Evolutionary conservation across 257 asterid species (phyloP), one percentile per base, ranked within the genome.

Genomic region (Capsicum rhomboideum): DNA sequence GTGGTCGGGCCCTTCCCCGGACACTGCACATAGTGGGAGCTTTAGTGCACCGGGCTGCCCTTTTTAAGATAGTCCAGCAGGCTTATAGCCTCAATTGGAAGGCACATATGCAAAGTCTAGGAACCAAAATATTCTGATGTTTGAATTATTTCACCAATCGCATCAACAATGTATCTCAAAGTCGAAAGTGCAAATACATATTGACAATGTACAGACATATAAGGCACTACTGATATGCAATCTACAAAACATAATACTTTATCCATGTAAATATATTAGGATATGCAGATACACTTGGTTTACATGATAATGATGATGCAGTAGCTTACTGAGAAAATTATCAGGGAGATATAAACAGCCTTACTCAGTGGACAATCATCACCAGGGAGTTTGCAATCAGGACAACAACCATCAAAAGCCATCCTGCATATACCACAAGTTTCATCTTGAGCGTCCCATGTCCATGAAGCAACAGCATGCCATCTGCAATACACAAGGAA

Each of bases 391-490:
- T 92, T 93, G 83, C 97, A 93, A 83, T 94, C 97, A 78, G 96
- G 96, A 89, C 97, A 94, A 88, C 98, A 94, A 72, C 97, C 97
- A 90, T 94, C 97, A 84, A 92, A 91, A 49, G 94, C 94, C 98
- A 95, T 92, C 88, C 97, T 87, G 86, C 99, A 94, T 80, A 95
- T 92, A 63, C 98, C 98, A 69, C 98, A 95, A 21, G 97, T 92
- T 87, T 93, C 98, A 83, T 95, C 97, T 86, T 92, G 95, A 10
- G 98, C 95, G 85, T 96, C 94, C 99, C 99, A 94, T 82, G 97
- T 93, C 97, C 99, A 96, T 29, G 97, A 92, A 84, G 96, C 94
- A 86, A 96, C 93, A 34, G 93, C 93, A 83, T 90, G 97, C 98
- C 97, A 95, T 84, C 97, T 29, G 75, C 20, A 42, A 82, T 31